Evolutionary conservation across 73 alveolate genomes (phyloP).

Genomic region (Paramecium sonneborni): DNA sequence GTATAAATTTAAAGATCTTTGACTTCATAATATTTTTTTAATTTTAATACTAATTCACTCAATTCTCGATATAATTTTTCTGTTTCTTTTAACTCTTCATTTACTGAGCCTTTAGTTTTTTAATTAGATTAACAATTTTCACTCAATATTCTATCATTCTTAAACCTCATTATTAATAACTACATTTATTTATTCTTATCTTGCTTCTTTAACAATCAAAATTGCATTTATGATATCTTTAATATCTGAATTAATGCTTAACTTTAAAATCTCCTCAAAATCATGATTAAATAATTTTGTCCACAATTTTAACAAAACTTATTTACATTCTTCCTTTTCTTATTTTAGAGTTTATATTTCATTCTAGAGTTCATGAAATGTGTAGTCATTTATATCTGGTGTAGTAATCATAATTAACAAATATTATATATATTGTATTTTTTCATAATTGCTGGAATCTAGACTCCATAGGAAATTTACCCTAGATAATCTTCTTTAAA

Average conservation of each 20-base stretch:
- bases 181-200: slow-evolving; percentile 35
- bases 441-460: slow-evolving; percentile 1
- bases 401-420: not conserved
- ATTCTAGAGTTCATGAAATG: not conserved
- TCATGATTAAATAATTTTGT: slow-evolving; percentile 1
- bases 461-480: slow-evolving; percentile 25
- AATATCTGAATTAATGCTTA: slow-evolving; percentile 5
- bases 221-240: slow-evolving; percentile 22
- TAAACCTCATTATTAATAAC: not conserved
- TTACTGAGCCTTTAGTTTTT: not conserved
- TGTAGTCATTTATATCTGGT: not conserved
- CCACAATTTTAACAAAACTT: not conserved
- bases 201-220: slow-evolving; percentile 36
- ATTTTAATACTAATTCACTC: not conserved
- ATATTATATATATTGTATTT: not conserved
- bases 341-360: not conserved
- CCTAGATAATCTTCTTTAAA: not conserved
- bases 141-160: not conserved
- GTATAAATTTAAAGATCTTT: not conserved
- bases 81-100: not conserved
- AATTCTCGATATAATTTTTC: not conserved
- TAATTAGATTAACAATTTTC: not conserved
- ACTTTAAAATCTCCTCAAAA: not conserved
- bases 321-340: not conserved
- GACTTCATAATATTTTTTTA: not conserved